Evolutionary conservation across 1,284 basidiomycete genomes (phyloP), one percentile per base, ranked within the genome.

Genomic region (Boletus subluridellus): DNA sequence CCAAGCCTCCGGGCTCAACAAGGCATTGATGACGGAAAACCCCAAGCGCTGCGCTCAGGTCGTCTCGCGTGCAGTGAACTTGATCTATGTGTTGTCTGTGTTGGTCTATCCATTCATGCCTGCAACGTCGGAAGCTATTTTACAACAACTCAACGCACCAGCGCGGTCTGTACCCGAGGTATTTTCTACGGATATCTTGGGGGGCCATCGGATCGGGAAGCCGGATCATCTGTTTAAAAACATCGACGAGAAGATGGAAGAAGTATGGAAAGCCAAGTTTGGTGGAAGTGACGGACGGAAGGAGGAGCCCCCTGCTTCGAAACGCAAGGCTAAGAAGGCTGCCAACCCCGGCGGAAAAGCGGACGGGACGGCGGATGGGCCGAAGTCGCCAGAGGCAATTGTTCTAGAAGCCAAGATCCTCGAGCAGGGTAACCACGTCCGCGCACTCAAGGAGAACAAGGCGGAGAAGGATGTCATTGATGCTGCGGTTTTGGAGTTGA

Each of bases 61-160:
- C 62, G 80, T 98, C 62, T 86, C 92, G 48, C 87, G 95, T 59
- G 90, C 94, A 26, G 76, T 95, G 74, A 98, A 98, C 77, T 80
- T 99, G 65, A 97, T 99, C 74, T 99, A 97, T 75, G 76, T 89
- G 34, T 82, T 99, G 58, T 90, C 92, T 12, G 87, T 87, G 35
- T 78, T 97, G 63, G 77, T 94, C 64, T 90, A 95, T 72, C 96
- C 97, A 0, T 99, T 95, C 85, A 98, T 99, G 95, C 97, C 97
- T 41, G 82, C 87, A 28, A 96, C 93, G 0, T 86, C 90, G 30
- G 85, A 86, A 24, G 80, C 87, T 10, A 95, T 99, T 61, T 82
- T 97, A 60, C 73, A 76, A 35, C 97, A 99, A 73, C 83, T 99
- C 64, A 94, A 97, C 72, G 95, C 95, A 0, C 95, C 95, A 3